Evolutionary conservation across 495 filamentous ascomycete species (phyloP).

Genomic region (Penicillium egyptiacum): DNA sequence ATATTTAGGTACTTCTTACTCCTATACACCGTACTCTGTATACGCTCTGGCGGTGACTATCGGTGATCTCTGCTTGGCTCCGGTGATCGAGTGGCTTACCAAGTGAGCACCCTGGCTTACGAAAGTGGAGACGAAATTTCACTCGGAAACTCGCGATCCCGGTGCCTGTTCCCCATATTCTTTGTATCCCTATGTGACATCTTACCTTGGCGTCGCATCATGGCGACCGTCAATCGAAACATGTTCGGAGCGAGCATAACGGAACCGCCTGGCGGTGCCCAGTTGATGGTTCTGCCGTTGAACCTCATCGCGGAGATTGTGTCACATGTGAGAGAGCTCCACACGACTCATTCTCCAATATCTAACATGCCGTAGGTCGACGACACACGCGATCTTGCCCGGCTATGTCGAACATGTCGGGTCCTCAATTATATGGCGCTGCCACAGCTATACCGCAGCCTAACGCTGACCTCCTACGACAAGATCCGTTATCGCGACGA

Average conservation of each 20-base stretch:
- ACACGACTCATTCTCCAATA: slow-evolving; percentile 1
- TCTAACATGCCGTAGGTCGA: slow-evolving; percentile 43
- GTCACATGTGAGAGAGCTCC: slow-evolving; percentile 43
- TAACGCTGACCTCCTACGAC: slow-evolving; percentile 59
- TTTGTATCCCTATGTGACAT: slow-evolving; percentile 16
- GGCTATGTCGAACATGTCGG: slow-evolving; percentile 59
- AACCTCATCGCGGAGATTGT: slow-evolving; percentile 59
- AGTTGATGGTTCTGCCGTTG: slow-evolving; percentile 52
- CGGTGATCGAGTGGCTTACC: slow-evolving; percentile 4
- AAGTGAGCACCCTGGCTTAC: neutral
- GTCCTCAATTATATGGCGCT: slow-evolving; percentile 66
- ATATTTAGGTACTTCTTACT: too few relatives aligned
- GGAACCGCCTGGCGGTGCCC: slow-evolving; percentile 35
- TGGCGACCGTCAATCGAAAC: slow-evolving; percentile 49
- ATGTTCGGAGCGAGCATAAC: slow-evolving; percentile 48
- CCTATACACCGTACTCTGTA: too few relatives aligned
- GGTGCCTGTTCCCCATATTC: slow-evolving; percentile 22
- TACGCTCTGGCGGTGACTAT: neutral
- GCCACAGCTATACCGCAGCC: slow-evolving; percentile 57
- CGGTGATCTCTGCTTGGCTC: neutral
- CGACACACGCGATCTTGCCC: slow-evolving; percentile 56
- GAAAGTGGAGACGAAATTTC: slow-evolving; percentile 14
- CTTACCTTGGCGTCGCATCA: slow-evolving; percentile 38
- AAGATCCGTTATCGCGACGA: slow-evolving; percentile 60
- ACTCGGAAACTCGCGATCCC: slow-evolving; percentile 30